Base-by-base conservation (phyloP, 2,329 filamentous ascomycete species). In the Verticillium tricorpus region DNA sequence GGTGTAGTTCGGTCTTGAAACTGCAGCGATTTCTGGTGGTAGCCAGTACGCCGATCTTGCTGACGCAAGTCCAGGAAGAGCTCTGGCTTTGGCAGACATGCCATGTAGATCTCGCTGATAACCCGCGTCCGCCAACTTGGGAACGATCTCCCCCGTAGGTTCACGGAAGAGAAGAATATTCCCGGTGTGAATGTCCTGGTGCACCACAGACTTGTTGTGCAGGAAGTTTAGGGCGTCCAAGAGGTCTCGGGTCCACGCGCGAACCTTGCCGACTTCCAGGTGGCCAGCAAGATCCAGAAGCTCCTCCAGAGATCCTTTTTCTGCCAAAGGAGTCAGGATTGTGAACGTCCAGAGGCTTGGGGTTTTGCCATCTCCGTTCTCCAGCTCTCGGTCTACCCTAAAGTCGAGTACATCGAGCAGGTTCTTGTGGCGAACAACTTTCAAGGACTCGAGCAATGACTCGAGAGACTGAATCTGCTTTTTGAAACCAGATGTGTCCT, bases 231-330 rank as follows among this genome's bases (percentile, higher is more conserved):
- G 79, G 0, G 89, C 95, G 76, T 97, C 92, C 31, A 99, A 84
- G 19, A 99, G 81, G 69, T 97, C 92, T 63, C 93, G 87, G n/a
- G 92, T 95, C 89, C 93, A 98, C 28, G 91, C 88, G 60, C 93
- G 89, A 55, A 93, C 88, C 71, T 89, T 93, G 65, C 86, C 85
- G 59, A 91, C 84, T 52, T 89, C 85, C 58, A 97, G 78, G 34
- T 85, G 85, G 5, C 90, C 92, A 52, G 92, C 87, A 63, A 94
- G 85, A 61, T 94, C 89, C 34, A 99, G 81, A 22, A 96, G 81
- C 68, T 97, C 92, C 32, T 89, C 86, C 15, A 99, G 78, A 0
- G 93, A 91, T 0, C 92, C 93, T 72, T 91, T 93, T 59, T 92
- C 89, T 12, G 91, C 90, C 68, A 91, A 84, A 57, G 93, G 90